phyloP scores from a whole-genome alignment of 257 asterid genomes.

The Jaltomata sinuosa region DNA sequence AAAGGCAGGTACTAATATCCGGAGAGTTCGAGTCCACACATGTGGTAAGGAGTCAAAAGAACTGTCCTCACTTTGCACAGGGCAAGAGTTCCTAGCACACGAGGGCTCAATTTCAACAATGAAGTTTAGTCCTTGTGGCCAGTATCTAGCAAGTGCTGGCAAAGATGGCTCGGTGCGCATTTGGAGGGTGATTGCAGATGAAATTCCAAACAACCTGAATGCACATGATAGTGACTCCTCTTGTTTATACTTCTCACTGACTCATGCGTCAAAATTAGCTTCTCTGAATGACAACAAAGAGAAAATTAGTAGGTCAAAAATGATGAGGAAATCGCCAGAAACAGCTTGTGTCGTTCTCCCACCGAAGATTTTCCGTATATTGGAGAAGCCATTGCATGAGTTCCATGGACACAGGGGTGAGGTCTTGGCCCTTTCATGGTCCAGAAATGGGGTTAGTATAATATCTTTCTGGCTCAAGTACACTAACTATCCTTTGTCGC shows the following conservation, averaged over 20 bases:
- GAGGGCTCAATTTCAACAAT: conserved; percentile 75
- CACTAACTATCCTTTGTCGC: neutral
- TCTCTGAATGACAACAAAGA: conserved; percentile 36
- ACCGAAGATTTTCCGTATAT: conserved; percentile 59
- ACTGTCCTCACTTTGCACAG: conserved; percentile 53
- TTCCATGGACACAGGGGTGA: conserved; percentile 70
- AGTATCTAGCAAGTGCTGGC: conserved; percentile 83
- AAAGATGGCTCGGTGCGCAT: conserved; percentile 78
- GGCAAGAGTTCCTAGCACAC: conserved; percentile 84
- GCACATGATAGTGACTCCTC: conserved; percentile 54
- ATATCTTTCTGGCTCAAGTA: neutral
- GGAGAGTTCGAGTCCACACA: conserved; percentile 38
- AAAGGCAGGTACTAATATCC: conserved; percentile 8
- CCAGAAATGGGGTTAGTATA: conserved; percentile 73
- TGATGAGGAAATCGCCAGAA: conserved; percentile 43
- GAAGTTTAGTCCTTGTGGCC: conserved; percentile 89
- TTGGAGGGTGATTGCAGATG: conserved; percentile 77
- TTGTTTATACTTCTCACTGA: conserved; percentile 49
- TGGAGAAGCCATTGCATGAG: conserved; percentile 81
- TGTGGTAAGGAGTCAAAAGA: conserved; percentile 48
- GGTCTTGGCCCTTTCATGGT: conserved; percentile 86
- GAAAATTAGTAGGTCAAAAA: conserved; percentile 25
- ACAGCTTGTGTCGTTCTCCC: conserved; percentile 79
- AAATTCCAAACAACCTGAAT: conserved; percentile 23
- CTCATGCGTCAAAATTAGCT: conserved; percentile 44